Conservation (phyloP, 305 asterid species). For the Fraxinus sp. region DNA sequence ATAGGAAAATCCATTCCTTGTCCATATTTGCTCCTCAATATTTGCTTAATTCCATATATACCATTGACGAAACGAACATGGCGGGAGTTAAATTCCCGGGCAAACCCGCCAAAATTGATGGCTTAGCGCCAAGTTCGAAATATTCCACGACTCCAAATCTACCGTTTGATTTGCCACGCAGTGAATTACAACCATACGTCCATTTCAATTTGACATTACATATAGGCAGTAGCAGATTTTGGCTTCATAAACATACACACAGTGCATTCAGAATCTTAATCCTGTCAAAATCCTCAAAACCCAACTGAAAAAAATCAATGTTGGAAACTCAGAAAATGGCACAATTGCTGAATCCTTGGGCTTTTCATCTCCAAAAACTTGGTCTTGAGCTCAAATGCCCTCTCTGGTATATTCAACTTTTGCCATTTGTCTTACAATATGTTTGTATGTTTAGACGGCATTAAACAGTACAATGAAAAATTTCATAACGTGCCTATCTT, state of each 20-base stretch:
- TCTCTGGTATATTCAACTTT: slow-evolving; percentile 43
- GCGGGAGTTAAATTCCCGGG: slow-evolving; percentile 1
- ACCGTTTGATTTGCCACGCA: background rate
- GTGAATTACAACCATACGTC: background rate
- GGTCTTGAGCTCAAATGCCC: slow-evolving; percentile 87
- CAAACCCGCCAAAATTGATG: background rate
- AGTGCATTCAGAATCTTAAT: background rate
- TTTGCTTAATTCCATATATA: background rate
- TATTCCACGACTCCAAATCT: background rate
- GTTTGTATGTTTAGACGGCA: background rate
- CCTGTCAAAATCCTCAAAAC: background rate
- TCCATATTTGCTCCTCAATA: background rate
- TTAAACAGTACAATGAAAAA: background rate
- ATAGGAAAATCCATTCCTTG: background rate
- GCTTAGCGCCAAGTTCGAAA: background rate
- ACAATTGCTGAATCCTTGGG: slow-evolving; percentile 60
- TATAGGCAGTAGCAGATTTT: background rate
- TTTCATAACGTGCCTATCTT: background rate
- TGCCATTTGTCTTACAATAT: background rate
- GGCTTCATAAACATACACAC: background rate
- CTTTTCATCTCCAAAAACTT: slow-evolving; percentile 72
- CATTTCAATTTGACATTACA: background rate
- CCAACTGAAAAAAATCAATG: slow-evolving; percentile 27
- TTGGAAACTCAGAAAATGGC: slow-evolving; percentile 41
- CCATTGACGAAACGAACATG: background rate